Conservation (phyloP, 2,329 filamentous ascomycete genomes). For the Aureobasidium sp. region DNA sequence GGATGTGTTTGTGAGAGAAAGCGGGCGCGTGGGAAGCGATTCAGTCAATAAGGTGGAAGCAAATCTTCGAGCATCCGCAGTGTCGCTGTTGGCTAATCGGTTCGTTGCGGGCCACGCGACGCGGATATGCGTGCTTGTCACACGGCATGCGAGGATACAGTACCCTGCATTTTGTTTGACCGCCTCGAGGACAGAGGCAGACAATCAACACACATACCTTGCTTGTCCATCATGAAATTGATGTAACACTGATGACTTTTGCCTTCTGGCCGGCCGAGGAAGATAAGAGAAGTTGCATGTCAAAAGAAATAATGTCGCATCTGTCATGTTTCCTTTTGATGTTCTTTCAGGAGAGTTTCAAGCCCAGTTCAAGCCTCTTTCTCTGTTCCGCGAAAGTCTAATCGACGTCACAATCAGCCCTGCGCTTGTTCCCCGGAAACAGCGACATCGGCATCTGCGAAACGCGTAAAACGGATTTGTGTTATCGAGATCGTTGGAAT, state of each 20-base stretch:
- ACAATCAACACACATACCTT: neutral
- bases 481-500: constrained; percentile 1
- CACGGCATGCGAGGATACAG: constrained; percentile 4
- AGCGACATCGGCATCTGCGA: neutral
- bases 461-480: neutral
- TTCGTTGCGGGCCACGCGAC: neutral
- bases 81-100: neutral
- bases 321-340: constrained; percentile 9
- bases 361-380: constrained; percentile 1
- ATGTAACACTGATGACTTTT: neutral
- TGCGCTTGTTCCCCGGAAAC: neutral
- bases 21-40: constrained; percentile 7
- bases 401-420: neutral
- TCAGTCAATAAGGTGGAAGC: neutral
- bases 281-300: neutral
- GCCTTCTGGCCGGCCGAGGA: neutral
- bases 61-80: too few relatives aligned
- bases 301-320: neutral
- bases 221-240: neutral
- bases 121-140: neutral
- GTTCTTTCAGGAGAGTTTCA: neutral
- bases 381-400: constrained; percentile 1
- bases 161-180: constrained; percentile 2
- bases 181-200: neutral
- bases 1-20: neutral